Percentiles rank a stretch among this genome's conserved stretches.
Conservation (phyloP, 495 filamentous ascomycete genomes). For the Penicillium canescens region DNA sequence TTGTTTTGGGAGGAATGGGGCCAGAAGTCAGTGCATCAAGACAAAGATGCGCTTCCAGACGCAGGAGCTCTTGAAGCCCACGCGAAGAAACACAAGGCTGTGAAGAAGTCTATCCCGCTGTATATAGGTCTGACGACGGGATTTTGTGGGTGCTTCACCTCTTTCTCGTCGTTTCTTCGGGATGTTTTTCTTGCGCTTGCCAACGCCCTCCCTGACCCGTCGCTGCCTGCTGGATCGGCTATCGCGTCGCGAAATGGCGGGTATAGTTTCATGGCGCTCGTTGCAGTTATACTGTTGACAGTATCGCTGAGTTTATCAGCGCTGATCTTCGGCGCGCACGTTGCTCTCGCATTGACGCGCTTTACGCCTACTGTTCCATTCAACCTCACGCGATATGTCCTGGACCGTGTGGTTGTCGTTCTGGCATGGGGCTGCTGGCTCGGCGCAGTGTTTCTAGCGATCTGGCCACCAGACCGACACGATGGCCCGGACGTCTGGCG, state of each 20-base stretch:
- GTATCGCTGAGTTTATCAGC: slow-evolving; percentile 63
- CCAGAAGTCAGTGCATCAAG: not conserved
- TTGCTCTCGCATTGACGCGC: slow-evolving; percentile 59
- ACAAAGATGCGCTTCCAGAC: not conserved
- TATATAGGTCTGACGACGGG: slow-evolving; percentile 92
- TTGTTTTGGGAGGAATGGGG: slow-evolving; percentile 73
- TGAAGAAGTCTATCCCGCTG: slow-evolving; percentile 82
- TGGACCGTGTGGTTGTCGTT: slow-evolving; percentile 63
- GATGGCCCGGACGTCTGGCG: slow-evolving; percentile 57
- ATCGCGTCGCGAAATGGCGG: slow-evolving; percentile 62
- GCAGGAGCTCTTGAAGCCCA: slow-evolving; percentile 24
- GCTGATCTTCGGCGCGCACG: slow-evolving; percentile 56
- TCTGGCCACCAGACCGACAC: slow-evolving; percentile 68
- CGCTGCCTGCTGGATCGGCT: slow-evolving; percentile 13
- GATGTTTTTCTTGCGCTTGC: slow-evolving; percentile 83
- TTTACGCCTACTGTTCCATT: slow-evolving; percentile 60
- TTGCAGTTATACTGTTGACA: slow-evolving; percentile 69
- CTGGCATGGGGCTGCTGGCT: slow-evolving; percentile 76
- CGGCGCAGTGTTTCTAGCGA: slow-evolving; percentile 71
- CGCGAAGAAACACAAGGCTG: slow-evolving; percentile 36
- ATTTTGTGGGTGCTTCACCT: slow-evolving; percentile 91
- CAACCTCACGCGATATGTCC: slow-evolving; percentile 50
- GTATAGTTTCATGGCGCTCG: slow-evolving; percentile 77
- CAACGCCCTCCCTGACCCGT: slow-evolving; percentile 64
- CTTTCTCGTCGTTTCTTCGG: slow-evolving; percentile 87